Conservation (phyloP, 306 rosid genomes). For the Dalbergia cochinchinensis region DNA sequence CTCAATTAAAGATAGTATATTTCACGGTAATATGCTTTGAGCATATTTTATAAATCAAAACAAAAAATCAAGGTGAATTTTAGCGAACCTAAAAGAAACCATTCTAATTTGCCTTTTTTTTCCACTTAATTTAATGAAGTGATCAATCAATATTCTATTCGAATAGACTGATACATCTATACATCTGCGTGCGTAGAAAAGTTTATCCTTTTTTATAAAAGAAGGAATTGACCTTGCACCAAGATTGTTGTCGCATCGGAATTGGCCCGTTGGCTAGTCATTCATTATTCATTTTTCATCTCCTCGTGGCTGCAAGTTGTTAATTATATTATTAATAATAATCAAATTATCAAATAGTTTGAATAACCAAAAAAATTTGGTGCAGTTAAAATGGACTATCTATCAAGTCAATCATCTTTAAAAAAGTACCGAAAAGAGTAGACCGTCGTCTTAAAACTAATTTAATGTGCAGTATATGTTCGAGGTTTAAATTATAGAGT, state of each 20-base stretch:
- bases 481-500: too few species aligned
- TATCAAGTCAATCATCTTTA: too few species aligned
- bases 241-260: conserved; percentile 7
- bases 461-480: too few species aligned
- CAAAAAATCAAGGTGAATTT: too few species aligned
- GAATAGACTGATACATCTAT: conserved; percentile 18
- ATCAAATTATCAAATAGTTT: conserved; percentile 5
- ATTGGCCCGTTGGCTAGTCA: not conserved
- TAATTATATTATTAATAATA: not conserved
- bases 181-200: not conserved
- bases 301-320: conserved; percentile 26
- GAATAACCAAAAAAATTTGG: not conserved
- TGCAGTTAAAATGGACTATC: too few species aligned
- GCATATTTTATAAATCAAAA: too few species aligned
- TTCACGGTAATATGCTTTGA: too few species aligned
- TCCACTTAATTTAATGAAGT: not conserved
- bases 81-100: too few species aligned
- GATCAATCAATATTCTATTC: conserved; percentile 25
- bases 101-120: too few species aligned
- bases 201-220: not conserved
- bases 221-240: conserved; percentile 46
- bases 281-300: conserved; percentile 22
- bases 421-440: too few species aligned
- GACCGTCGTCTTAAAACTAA: too few species aligned
- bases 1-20: too few species aligned